These are phyloP conservation scores for Aspergillus heteromorphus DNA, from an alignment of 495 filamentous ascomycete genomes.

Conservation along the genomic window DNA sequence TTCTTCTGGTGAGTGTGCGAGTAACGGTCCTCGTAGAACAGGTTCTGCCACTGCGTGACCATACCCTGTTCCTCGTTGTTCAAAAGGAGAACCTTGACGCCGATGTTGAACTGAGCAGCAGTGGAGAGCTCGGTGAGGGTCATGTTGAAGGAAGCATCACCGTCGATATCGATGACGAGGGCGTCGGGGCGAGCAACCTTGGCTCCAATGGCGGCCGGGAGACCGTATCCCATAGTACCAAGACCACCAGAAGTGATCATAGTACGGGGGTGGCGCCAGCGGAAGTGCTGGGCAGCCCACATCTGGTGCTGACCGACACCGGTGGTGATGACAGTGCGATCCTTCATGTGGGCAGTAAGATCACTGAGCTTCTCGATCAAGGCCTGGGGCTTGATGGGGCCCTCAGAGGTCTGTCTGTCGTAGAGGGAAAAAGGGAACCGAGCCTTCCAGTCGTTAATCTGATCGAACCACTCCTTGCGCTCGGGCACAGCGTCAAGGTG, in stretches of 20 bases:
- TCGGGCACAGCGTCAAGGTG: slow-evolving; percentile 54
- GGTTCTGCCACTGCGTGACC: slow-evolving; percentile 93
- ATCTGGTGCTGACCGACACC: slow-evolving; percentile 97
- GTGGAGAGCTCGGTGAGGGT: slow-evolving; percentile 89
- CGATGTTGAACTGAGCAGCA: slow-evolving; percentile 85
- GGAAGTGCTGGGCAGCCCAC: slow-evolving; percentile 94
- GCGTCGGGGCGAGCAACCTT: slow-evolving; percentile 83
- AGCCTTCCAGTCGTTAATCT: slow-evolving; percentile 85
- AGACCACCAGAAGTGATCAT: slow-evolving; percentile 90
- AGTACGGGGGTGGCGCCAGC: slow-evolving; percentile 79
- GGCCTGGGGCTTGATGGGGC: slow-evolving; percentile 81
- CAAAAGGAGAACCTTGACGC: slow-evolving; percentile 82
- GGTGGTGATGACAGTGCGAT: slow-evolving; percentile 78
- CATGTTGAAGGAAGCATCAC: slow-evolving; percentile 96
- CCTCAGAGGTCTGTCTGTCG: slow-evolving; percentile 62
- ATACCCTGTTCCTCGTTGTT: slow-evolving; percentile 96
- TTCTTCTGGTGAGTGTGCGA: slow-evolving; percentile 89
- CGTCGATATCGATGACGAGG: slow-evolving; percentile 90
- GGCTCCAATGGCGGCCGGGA: slow-evolving; percentile 88
- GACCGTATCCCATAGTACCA: slow-evolving; percentile 93
- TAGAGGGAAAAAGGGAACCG: slow-evolving; percentile 74
- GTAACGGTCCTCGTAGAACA: slow-evolving; percentile 91
- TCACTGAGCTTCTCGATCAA: slow-evolving; percentile 78
- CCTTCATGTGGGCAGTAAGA: slow-evolving; percentile 65
- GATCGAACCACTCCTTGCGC: slow-evolving; percentile 77